Conservation (phyloP, 345 rosid species). For the Erucastrum elatum region DNA sequence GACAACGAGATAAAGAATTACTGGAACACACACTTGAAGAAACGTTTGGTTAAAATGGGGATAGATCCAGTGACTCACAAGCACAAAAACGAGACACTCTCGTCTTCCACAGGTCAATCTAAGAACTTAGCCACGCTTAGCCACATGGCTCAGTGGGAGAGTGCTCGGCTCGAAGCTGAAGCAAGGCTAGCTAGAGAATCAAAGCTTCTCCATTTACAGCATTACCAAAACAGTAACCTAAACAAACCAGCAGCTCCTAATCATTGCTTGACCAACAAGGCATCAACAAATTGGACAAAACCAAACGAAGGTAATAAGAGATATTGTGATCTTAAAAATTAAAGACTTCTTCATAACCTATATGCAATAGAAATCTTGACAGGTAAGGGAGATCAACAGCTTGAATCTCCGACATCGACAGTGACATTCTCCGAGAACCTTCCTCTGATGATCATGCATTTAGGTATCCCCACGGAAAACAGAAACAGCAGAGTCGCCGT, state of each 20-base stretch:
- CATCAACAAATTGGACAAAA: conserved; percentile 41
- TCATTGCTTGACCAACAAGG: conserved; percentile 16
- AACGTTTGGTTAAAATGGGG: conserved; percentile 66
- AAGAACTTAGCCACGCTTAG: conserved; percentile 56
- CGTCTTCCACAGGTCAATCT: conserved; percentile 52
- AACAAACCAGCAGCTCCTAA: conserved; percentile 14
- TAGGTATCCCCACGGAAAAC: conserved; percentile 31
- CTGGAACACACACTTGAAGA: conserved; percentile 85
- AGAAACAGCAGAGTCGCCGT: conserved; percentile 41
- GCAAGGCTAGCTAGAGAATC: conserved; percentile 54
- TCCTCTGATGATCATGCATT: conserved; percentile 31
- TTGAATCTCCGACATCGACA: conserved; percentile 87
- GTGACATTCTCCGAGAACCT: conserved; percentile 70
- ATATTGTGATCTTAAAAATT: background rate
- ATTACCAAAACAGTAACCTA: conserved; percentile 25
- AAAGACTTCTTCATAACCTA: background rate
- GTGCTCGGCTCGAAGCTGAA: conserved; percentile 57
- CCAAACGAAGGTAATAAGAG: conserved; percentile 38
- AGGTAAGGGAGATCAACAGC: conserved; percentile 46
- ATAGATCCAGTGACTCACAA: conserved; percentile 50
- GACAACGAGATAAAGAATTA: conserved; percentile 80
- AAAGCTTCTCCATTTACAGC: conserved; percentile 41
- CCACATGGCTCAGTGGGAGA: conserved; percentile 66
- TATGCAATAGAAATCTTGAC: background rate
- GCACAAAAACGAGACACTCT: conserved; percentile 49